These are phyloP conservation scores for Ophidiomyces ophidiicola DNA, from an alignment of 2,329 filamentous ascomycete genomes.

Conservation along the genomic window DNA sequence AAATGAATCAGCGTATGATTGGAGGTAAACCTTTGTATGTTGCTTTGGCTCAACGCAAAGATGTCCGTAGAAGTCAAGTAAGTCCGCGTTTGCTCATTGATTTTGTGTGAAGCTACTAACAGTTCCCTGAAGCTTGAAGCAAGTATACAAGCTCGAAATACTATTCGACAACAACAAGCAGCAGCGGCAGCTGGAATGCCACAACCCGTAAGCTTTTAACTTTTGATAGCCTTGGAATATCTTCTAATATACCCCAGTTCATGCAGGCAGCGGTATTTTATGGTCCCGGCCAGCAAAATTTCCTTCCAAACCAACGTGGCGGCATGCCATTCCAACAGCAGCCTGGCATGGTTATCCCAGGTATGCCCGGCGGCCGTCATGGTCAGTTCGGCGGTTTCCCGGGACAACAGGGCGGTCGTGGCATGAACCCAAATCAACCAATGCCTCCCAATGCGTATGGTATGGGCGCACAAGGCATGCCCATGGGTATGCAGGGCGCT, in stretches of 20 bases:
- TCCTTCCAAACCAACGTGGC: conserved; percentile 45
- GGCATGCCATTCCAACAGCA: conserved; percentile 50
- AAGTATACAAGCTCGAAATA: conserved; percentile 97
- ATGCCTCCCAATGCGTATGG: conserved; percentile 79
- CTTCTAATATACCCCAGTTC: conserved; percentile 38
- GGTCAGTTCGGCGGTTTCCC: conserved; percentile 74
- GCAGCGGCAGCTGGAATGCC: conserved; percentile 82
- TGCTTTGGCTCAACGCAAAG: conserved; percentile 96
- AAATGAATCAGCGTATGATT: conserved; percentile 99
- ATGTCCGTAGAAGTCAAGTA: conserved; percentile 89
- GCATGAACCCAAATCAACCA: conserved; percentile 68
- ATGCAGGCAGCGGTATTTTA: conserved; percentile 92
- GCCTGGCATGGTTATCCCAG: conserved; percentile 47
- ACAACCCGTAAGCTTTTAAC: conserved; percentile 37
- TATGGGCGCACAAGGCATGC: conserved; percentile 58
- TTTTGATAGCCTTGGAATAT: background rate
- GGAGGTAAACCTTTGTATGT: conserved; percentile 95
- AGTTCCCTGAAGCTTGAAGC: conserved; percentile 57
- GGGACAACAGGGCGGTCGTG: conserved; percentile 76
- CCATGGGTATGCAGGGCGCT: conserved; percentile 47
- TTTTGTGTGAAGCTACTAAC: conserved; percentile 5
- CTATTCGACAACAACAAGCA: conserved; percentile 95
- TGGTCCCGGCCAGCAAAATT: conserved; percentile 55
- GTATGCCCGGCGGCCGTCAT: conserved; percentile 67
- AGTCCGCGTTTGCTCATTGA: conserved; percentile 8